Conservation (phyloP, 176 grass and related monocot species). For the Phragmites australis region DNA sequence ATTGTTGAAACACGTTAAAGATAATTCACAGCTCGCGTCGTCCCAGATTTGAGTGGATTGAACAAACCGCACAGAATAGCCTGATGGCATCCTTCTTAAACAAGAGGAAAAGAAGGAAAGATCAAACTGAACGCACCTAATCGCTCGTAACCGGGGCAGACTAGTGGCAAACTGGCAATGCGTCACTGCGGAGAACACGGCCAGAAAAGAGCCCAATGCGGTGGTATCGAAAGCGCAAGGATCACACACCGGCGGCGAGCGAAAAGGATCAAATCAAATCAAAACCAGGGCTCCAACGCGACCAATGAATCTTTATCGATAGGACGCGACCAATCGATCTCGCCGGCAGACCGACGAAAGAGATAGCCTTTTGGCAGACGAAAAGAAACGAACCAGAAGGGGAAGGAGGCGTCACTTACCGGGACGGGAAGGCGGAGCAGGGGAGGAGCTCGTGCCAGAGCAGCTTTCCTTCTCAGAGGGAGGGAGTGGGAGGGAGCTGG, state of each 20-base stretch:
- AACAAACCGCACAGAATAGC: background rate
- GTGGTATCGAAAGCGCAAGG: too few relatives aligned
- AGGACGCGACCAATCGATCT: background rate
- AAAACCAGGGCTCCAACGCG: background rate
- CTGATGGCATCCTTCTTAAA: background rate
- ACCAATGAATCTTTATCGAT: background rate
- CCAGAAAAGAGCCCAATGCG: background rate
- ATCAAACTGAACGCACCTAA: background rate
- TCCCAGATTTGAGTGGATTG: background rate
- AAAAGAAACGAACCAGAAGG: background rate
- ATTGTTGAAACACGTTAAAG: background rate
- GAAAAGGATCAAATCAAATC: background rate
- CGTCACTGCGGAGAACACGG: background rate
- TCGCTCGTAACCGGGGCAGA: too few relatives aligned
- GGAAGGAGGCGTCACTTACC: background rate
- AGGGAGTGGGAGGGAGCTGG: background rate
- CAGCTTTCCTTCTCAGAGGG: background rate
- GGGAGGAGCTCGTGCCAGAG: slow-evolving; percentile 12
- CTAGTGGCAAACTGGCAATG: too few relatives aligned
- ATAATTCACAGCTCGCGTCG: too few relatives aligned
- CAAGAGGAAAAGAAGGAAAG: background rate
- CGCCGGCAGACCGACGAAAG: background rate
- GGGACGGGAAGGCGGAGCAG: background rate
- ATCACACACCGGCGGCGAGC: background rate
- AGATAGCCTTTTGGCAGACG: background rate